Evolutionary conservation across 768 basidiomycete genomes (phyloP).

Genomic region (Coprinopsis marcescibilis): DNA sequence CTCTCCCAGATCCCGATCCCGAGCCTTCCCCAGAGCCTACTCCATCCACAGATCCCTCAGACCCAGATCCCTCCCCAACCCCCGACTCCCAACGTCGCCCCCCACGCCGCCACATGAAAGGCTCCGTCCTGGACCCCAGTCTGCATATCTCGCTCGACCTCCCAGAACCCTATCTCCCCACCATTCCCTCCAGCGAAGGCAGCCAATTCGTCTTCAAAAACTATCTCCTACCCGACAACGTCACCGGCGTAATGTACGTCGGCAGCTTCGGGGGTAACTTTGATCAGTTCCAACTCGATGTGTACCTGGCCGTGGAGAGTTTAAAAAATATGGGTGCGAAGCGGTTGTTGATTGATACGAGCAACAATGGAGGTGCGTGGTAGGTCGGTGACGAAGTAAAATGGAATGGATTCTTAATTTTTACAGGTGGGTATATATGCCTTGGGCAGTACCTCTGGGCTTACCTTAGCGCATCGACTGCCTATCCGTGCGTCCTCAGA

Average conservation of each 20-base stretch:
- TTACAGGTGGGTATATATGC: conserved; percentile 54
- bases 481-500: conserved; percentile 21
- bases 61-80: not conserved
- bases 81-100: not conserved
- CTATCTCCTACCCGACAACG: conserved; percentile 47
- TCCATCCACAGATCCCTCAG: not conserved
- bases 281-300: conserved; percentile 45
- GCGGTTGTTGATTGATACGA: conserved; percentile 50
- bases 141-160: conserved; percentile 36
- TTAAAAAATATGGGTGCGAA: conserved; percentile 46
- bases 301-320: conserved; percentile 34
- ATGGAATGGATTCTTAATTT: not conserved
- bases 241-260: conserved; percentile 60
- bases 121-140: conserved; percentile 38
- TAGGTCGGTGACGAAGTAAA: conserved; percentile 17
- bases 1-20: conserved; percentile 3
- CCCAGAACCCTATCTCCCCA: conserved; percentile 44
- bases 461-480: conserved; percentile 45
- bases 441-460: conserved; percentile 56
- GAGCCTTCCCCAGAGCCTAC: not conserved
- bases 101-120: conserved; percentile 24
- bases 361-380: conserved; percentile 64
- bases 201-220: conserved; percentile 50
- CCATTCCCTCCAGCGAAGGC: conserved; percentile 36
- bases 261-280: conserved; percentile 53